phyloP scores from a whole-genome alignment of 495 filamentous ascomycete genomes.

The Xylaria telfairii region DNA sequence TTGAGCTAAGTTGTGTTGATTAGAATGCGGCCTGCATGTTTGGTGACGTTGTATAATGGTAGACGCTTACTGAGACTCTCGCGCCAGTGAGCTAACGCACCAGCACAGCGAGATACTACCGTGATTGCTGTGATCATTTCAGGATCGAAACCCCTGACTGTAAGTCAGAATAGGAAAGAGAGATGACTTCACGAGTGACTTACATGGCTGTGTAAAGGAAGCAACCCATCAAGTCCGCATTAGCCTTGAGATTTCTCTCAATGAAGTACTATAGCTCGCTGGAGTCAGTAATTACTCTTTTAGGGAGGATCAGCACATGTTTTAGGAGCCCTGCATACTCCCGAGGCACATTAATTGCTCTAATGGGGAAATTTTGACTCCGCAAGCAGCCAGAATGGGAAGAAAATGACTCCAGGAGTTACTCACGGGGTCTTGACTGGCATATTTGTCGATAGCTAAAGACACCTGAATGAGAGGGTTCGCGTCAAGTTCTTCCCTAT shows the following conservation, averaged over 20 bases:
- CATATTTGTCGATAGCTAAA: constrained; percentile 56
- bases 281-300: too few species aligned
- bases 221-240: constrained; percentile 64
- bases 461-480: constrained; percentile 58
- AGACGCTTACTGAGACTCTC: constrained; percentile 39
- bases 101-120: constrained; percentile 35
- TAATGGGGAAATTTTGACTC: too few species aligned
- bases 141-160: constrained; percentile 39
- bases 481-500: constrained; percentile 40
- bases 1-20: constrained; percentile 29
- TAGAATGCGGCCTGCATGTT: not conserved
- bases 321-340: too few species aligned
- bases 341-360: too few species aligned
- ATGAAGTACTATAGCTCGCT: too few species aligned
- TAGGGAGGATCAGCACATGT: too few species aligned
- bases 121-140: constrained; percentile 39
- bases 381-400: too few species aligned
- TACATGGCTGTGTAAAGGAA: constrained; percentile 60
- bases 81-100: constrained; percentile 42
- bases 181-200: not conserved
- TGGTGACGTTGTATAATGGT: not conserved
- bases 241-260: constrained; percentile 55
- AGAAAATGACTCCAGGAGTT: too few species aligned
- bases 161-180: not conserved
- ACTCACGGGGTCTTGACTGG: constrained; percentile 54